Evolutionary conservation across 176 grass and related monocot species (phyloP), one percentile per base, ranked within the genome.

Genomic region (Chloris gayana): DNA sequence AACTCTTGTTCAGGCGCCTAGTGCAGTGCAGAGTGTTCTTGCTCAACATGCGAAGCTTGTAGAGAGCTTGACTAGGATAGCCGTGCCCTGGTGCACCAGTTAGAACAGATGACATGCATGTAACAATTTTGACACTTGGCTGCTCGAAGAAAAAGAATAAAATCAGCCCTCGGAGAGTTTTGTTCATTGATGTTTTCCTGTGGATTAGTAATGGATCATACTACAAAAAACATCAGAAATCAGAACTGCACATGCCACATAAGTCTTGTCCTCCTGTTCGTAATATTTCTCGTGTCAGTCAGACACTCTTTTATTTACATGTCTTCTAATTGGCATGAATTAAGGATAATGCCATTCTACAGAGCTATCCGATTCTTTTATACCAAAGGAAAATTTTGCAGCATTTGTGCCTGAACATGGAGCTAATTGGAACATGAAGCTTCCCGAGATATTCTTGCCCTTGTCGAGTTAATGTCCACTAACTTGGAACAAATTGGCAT

Each of bases 11-110:
- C 76, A 68, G 84, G 66, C 74, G 76, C 7, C 42, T 92, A 32
- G 72, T 89, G 79, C 80, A 89, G 6, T 72, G 56, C 74, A 92
- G 86, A 68, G 83, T 83, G 33, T 77, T 78, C 50, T 62, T 92
- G 59, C 90, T 86, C 9, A 84, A 92, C 75, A 84, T 83, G 56
- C 8, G 57, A 59, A 89, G 86, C 83, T 76, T 32, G 8, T 44
- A 14, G 38, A 50, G 25, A 83, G 62, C 30, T n/a, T n/a, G n/a
- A n/a, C n/a, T n/a, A n/a, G n/a, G n/a, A n/a, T n/a, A n/a, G n/a
- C n/a, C n/a, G n/a, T n/a, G n/a, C n/a, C n/a, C n/a, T n/a, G n/a
- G n/a, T n/a, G n/a, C 42, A 34, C 74, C 60, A 47, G 41, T 53
- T 63, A 82, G 76, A 14, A 37, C 39, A 71, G 14, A 90, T 79